Conservation (phyloP, 805 yeast genomes). For the Kuraishia ogatae region DNA sequence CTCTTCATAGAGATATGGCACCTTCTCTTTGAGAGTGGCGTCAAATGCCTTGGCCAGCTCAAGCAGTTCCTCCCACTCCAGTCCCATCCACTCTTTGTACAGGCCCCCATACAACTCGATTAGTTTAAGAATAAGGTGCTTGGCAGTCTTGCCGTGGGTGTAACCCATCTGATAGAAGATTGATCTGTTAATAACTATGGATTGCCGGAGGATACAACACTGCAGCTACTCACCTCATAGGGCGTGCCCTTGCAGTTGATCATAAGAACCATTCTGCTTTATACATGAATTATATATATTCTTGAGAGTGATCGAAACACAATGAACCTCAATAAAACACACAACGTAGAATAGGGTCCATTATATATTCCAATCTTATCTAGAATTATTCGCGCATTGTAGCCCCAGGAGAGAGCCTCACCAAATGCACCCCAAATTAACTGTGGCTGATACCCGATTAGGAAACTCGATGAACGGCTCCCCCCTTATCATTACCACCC, state of each 20-base stretch:
- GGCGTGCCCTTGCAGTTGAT: slow-evolving; percentile 9
- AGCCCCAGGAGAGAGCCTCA: neutral
- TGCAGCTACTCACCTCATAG: slow-evolving; percentile 5
- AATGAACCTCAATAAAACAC: neutral
- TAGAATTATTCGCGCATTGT: neutral
- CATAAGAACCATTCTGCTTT: slow-evolving; percentile 3
- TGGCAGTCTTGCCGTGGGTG: slow-evolving; percentile 7
- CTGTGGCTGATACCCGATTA: neutral
- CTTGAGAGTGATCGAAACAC: neutral
- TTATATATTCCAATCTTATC: no score
- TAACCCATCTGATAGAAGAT: slow-evolving; percentile 5
- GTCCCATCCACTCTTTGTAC: slow-evolving; percentile 4
- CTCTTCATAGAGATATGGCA: slow-evolving; percentile 5
- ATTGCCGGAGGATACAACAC: no score
- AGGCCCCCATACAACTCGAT: slow-evolving; percentile 2
- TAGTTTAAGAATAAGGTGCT: slow-evolving; percentile 1
- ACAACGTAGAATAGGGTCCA: neutral
- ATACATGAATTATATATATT: no score
- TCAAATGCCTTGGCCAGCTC: slow-evolving; percentile 3
- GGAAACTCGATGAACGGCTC: neutral
- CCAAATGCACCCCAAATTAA: neutral
- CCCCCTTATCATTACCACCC: neutral
- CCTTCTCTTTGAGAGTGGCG: slow-evolving; percentile 3
- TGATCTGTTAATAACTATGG: neutral
- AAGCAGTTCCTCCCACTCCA: slow-evolving; percentile 4